phyloP scores from a whole-genome alignment of 169 alveolate species.

The Eimeria acervulina region DNA sequence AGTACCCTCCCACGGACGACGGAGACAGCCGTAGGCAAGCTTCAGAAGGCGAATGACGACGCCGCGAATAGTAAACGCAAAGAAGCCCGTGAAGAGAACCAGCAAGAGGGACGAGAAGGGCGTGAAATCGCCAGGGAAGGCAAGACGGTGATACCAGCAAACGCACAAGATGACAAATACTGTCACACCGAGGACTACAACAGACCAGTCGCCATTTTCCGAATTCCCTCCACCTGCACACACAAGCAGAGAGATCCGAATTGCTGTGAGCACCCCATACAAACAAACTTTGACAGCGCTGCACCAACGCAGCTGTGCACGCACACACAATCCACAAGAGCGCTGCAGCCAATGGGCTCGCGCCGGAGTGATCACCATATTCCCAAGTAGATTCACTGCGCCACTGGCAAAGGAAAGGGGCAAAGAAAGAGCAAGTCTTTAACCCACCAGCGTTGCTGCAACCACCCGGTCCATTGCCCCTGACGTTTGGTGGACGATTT shows the following conservation, averaged over 20 bases:
- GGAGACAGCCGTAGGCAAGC: constrained; percentile 51
- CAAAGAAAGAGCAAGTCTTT: not conserved
- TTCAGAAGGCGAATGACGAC: constrained; percentile 65
- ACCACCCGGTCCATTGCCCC: constrained; percentile 20
- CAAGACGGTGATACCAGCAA: constrained; percentile 74
- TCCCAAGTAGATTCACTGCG: not conserved
- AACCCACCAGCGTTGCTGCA: constrained; percentile 51
- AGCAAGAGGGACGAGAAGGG: constrained; percentile 70
- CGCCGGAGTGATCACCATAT: not conserved
- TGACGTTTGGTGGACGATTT: constrained; percentile 34
- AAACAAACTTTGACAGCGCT: not conserved
- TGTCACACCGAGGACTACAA: constrained; percentile 66
- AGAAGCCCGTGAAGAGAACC: constrained; percentile 59
- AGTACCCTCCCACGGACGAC: constrained; percentile 46
- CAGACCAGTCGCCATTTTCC: constrained; percentile 67
- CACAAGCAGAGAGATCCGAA: not conserved
- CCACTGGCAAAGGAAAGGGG: not conserved
- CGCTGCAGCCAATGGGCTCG: not conserved
- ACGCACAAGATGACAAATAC: constrained; percentile 71
- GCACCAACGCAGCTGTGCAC: not conserved
- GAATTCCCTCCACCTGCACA: constrained; percentile 44
- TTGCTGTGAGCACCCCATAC: not conserved
- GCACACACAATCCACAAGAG: not conserved
- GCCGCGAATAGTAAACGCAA: constrained; percentile 70
- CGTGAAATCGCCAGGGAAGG: constrained; percentile 62